Conservation (phyloP, 257 asterid genomes). For the Salvia rosmarinus region DNA sequence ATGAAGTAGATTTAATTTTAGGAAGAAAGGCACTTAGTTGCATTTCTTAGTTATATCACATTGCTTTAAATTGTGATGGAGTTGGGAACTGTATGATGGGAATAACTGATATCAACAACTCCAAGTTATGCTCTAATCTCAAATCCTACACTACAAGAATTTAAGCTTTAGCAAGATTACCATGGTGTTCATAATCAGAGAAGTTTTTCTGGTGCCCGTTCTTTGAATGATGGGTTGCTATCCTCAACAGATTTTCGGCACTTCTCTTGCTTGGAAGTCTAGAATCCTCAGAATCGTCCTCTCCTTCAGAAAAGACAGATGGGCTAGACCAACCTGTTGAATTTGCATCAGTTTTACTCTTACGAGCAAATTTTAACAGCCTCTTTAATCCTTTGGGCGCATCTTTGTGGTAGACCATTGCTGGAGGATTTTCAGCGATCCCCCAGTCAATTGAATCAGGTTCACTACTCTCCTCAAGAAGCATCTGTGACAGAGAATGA, state of each 20-base stretch:
- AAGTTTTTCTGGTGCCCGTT: conserved; percentile 53
- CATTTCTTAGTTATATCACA: conserved; percentile 11
- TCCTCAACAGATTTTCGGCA: conserved; percentile 73
- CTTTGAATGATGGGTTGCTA: conserved; percentile 72
- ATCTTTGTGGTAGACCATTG: conserved; percentile 73
- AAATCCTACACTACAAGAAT: background rate
- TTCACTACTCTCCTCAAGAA: conserved; percentile 91
- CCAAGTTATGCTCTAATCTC: background rate
- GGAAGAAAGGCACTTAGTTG: background rate
- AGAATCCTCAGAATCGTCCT: conserved; percentile 84
- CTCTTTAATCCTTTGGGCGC: conserved; percentile 95
- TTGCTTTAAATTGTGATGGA: background rate
- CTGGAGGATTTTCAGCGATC: conserved; percentile 89
- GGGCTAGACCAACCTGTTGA: conserved; percentile 82
- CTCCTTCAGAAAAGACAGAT: conserved; percentile 87
- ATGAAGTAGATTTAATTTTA: background rate
- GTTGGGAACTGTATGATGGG: background rate
- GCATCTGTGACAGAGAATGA: conserved; percentile 97
- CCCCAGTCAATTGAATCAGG: conserved; percentile 88
- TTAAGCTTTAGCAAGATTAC: conserved; percentile 41
- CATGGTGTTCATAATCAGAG: conserved; percentile 49
- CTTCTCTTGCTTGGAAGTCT: conserved; percentile 54
- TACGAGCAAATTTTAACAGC: conserved; percentile 92
- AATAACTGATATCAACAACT: conserved; percentile 2
- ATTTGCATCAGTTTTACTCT: conserved; percentile 75